Conservation (phyloP, 148 eudicot species). For the Talinum fruticosum region DNA sequence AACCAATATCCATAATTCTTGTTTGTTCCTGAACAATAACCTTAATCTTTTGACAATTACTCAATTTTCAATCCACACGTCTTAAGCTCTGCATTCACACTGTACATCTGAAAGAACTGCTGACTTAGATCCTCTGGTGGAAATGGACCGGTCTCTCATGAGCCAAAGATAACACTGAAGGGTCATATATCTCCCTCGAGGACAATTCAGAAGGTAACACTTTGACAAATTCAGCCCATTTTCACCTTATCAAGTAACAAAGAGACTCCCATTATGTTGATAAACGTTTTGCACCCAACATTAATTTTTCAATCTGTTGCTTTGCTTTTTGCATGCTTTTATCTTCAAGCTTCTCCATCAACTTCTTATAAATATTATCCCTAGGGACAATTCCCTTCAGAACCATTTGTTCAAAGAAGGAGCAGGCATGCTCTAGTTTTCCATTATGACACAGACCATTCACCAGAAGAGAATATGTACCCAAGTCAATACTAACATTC, state of each 20-base stretch:
- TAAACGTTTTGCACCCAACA: constrained; percentile 32
- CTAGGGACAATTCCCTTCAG: constrained; percentile 54
- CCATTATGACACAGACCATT: constrained; percentile 49
- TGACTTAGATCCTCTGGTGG: background rate
- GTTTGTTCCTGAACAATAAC: background rate
- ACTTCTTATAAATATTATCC: constrained; percentile 38
- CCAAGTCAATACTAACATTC: constrained; percentile 55
- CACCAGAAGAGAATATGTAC: constrained; percentile 66
- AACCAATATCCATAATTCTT: background rate
- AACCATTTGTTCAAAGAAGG: constrained; percentile 53
- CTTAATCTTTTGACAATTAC: background rate
- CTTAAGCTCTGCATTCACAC: background rate
- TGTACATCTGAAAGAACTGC: background rate
- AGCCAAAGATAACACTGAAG: background rate
- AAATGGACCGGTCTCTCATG: background rate
- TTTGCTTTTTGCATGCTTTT: constrained; percentile 58
- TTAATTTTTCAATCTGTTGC: constrained; percentile 46
- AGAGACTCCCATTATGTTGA: constrained; percentile 2
- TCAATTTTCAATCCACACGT: background rate
- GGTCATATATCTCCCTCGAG: background rate
- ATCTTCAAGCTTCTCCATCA: constrained; percentile 53
- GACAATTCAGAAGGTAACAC: too few species aligned
- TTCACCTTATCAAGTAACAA: background rate
- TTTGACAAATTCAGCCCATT: background rate
- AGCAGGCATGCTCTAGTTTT: constrained; percentile 64